phyloP scores from a whole-genome alignment of 1,139 yeast species.

The Saccharomyces hybrid region DNA sequence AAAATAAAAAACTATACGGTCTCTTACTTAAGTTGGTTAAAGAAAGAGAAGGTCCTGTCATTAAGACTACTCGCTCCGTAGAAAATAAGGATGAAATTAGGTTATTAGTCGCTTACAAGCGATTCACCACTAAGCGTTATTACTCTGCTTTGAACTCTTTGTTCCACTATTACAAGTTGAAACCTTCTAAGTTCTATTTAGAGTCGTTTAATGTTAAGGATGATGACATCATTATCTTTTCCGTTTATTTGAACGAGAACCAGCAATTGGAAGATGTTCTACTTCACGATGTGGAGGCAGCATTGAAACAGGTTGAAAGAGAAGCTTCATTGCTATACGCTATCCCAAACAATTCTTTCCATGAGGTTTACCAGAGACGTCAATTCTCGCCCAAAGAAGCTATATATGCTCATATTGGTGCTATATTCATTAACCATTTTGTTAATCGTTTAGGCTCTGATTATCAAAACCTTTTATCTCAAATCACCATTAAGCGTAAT shows the following conservation, averaged over 20 bases:
- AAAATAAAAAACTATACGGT: conserved; percentile 71
- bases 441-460: conserved; percentile 84
- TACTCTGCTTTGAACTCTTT: conserved; percentile 82
- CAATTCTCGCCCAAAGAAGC: conserved; percentile 88
- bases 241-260: conserved; percentile 63
- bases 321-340: conserved; percentile 91
- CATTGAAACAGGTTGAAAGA: conserved; percentile 84
- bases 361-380: conserved; percentile 62
- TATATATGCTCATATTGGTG: conserved; percentile 89
- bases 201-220: conserved; percentile 55
- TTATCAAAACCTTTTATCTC: conserved; percentile 51
- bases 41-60: conserved; percentile 83
- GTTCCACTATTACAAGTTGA: conserved; percentile 82
- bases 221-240: conserved; percentile 78
- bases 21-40: conserved; percentile 64
- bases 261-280: conserved; percentile 32
- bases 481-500: conserved; percentile 20
- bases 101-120: conserved; percentile 81
- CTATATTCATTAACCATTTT: conserved; percentile 88
- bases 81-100: conserved; percentile 75
- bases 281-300: conserved; percentile 46
- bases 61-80: conserved; percentile 67
- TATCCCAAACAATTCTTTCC: conserved; percentile 81
- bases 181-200: conserved; percentile 82
- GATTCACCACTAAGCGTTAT: conserved; percentile 77